Evolutionary conservation across 2,329 filamentous ascomycete genomes (phyloP).

Genomic region (Chrysoporthe deuterocubensis): DNA sequence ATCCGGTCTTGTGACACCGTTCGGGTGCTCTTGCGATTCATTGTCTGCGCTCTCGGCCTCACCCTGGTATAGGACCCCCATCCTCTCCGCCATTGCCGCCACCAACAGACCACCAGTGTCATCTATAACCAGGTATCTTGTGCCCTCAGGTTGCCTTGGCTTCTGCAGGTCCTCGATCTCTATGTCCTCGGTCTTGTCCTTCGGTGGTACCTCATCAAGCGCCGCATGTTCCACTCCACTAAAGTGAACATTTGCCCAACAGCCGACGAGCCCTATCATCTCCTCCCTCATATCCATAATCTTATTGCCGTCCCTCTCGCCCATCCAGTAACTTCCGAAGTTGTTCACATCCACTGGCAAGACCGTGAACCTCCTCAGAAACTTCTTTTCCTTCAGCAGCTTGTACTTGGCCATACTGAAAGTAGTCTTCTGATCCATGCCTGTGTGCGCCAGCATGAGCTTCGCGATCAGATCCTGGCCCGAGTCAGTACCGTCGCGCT

Average conservation of each 20-base stretch:
- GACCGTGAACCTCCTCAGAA: constrained; percentile 83
- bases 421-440: constrained; percentile 89
- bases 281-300: constrained; percentile 89
- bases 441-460: constrained; percentile 85
- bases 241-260: constrained; percentile 89
- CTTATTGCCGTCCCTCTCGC: constrained; percentile 78
- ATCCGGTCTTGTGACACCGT: background rate
- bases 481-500: constrained; percentile 73
- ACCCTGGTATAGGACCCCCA: constrained; percentile 72
- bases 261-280: constrained; percentile 77
- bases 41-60: constrained; percentile 32
- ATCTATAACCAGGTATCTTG: constrained; percentile 80
- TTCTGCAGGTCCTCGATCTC: constrained; percentile 33
- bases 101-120: constrained; percentile 84
- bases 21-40: constrained; percentile 5
- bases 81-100: constrained; percentile 83
- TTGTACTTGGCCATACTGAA: constrained; percentile 97
- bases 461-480: constrained; percentile 93
- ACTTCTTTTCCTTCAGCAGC: constrained; percentile 91
- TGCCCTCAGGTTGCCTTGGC: constrained; percentile 37
- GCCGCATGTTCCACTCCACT: constrained; percentile 45
- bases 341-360: constrained; percentile 80
- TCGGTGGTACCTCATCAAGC: constrained; percentile 17
- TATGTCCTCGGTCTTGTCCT: constrained; percentile 34
- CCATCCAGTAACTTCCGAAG: constrained; percentile 76